Percentiles rank a stretch among this genome's conserved stretches.
Evolutionary conservation across 2,329 filamentous ascomycete genomes (phyloP).

Genomic region (Neoscytalidium dimidiatum): DNA sequence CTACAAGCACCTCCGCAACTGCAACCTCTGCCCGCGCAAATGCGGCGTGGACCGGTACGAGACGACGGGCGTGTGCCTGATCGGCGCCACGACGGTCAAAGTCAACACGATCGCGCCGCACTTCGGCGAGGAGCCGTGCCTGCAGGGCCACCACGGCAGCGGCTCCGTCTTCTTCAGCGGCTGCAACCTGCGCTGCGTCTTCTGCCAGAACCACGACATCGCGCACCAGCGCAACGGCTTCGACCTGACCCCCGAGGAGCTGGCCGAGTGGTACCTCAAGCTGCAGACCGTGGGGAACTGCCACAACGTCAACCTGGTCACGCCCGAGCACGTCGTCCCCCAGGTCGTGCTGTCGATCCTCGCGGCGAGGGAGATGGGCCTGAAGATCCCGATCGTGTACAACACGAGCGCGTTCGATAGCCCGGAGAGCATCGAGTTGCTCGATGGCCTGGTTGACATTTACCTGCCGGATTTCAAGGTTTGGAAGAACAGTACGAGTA

Average conservation of each 20-base stretch:
- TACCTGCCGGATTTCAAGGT: slow-evolving; percentile 90
- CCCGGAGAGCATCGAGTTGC: slow-evolving; percentile 66
- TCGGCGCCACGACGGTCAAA: slow-evolving; percentile 71
- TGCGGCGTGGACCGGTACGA: slow-evolving; percentile 83
- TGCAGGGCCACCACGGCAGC: slow-evolving; percentile 79
- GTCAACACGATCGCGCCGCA: slow-evolving; percentile 85
- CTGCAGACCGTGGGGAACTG: slow-evolving; percentile 75
- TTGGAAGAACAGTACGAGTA: slow-evolving; percentile 68
- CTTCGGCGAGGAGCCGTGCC: slow-evolving; percentile 82
- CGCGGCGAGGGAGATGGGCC: slow-evolving; percentile 68
- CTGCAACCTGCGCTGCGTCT: slow-evolving; percentile 73
- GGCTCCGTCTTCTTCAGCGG: slow-evolving; percentile 82
- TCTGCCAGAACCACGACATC: slow-evolving; percentile 83
- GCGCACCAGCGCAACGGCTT: slow-evolving; percentile 79
- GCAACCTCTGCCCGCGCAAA: slow-evolving; percentile 76
- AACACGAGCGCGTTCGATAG: slow-evolving; percentile 85
- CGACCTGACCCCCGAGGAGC: slow-evolving; percentile 74
- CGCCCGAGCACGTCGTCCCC: slow-evolving; percentile 83
- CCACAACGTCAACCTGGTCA: slow-evolving; percentile 90
- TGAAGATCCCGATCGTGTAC: slow-evolving; percentile 76
- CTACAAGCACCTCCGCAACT: slow-evolving; percentile 74
- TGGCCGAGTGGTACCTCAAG: slow-evolving; percentile 82
- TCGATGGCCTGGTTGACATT: slow-evolving; percentile 81
- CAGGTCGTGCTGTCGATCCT: slow-evolving; percentile 79
- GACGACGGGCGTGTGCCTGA: slow-evolving; percentile 74